Evolutionary conservation across 306 rosid species (phyloP).

Genomic region (Psophocarpus tetragonolobus): DNA sequence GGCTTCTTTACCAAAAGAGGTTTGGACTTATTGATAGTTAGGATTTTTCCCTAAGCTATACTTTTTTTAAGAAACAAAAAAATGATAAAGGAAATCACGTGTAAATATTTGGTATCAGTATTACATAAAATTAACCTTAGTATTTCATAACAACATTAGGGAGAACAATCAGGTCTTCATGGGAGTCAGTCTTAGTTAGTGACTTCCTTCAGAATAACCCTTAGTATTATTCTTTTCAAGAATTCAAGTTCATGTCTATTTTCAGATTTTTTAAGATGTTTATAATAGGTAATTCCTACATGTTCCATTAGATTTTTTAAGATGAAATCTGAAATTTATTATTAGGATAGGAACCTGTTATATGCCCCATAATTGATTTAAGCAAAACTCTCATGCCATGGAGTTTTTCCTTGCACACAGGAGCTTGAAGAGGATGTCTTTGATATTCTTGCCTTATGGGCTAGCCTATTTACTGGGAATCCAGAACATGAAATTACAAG

Average conservation of each 20-base stretch:
- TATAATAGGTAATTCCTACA: not conserved
- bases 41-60: not conserved
- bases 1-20: slow-evolving; percentile 94
- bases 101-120: slow-evolving; percentile 26
- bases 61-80: slow-evolving; percentile 4
- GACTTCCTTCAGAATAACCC: slow-evolving; percentile 3
- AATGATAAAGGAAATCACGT: not conserved
- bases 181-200: not conserved
- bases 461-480: slow-evolving; percentile 67
- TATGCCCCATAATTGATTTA: slow-evolving; percentile 4
- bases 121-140: not conserved
- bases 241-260: slow-evolving; percentile 19
- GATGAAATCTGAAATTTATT: slow-evolving; percentile 24
- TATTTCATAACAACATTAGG: not conserved
- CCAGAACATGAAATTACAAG: slow-evolving; percentile 60
- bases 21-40: slow-evolving; percentile 30
- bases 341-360: not conserved
- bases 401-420: slow-evolving; percentile 50
- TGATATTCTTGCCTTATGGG: slow-evolving; percentile 96
- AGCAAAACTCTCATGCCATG: slow-evolving; percentile 23
- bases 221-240: not conserved
- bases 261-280: not conserved
- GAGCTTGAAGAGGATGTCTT: slow-evolving; percentile 91
- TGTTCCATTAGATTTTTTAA: slow-evolving; percentile 1
- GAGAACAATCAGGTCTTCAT: slow-evolving; percentile 1